Evolutionary conservation across 192 early-diverging fungal species (phyloP), one percentile per base, ranked within the genome.

Genomic region (Phycomyces nitens): DNA sequence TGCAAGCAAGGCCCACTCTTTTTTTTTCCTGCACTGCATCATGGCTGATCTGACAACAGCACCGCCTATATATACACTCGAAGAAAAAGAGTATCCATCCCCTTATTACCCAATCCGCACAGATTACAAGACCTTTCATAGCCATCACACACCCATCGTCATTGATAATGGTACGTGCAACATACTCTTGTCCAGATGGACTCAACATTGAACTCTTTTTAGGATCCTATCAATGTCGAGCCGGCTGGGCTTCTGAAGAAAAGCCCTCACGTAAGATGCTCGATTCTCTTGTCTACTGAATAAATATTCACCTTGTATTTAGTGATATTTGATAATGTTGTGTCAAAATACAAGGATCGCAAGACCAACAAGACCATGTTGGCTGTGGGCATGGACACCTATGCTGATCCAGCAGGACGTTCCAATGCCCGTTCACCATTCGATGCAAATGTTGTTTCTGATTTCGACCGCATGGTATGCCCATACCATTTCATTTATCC

Each of bases 211-310:
- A 54, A 22, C 21, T 1, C 34, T 39, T 52, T 34, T 52, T 75
- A 85, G 83, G 83, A 22, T 92, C 93, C 34, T 81, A 82, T 60
- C 85, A 81, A 65, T 89, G 90, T 58, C 79, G 91, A 54, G 92
- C 89, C 22, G 93, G 93, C 21, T 95, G 91, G 91, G 89, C 91
- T 9, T 78, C 75, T 0, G 88, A 90, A 51, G 52, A 68, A 4
- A 51, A 49, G 9, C 88, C 88, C 8, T 65, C 81, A 66, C 59
- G 88, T 89, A 80, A 65, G 72, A 74, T 38, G 50, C 15, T 24
- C 42, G 5, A 51, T 26, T 23, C 3, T 10, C 26, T 18, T 53
- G 29, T 27, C 9, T 11, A 43, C 16, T n/a, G 16, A 12, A 41
- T 27, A 21, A 44, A 50, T 20, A 39, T 47, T 53, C 20, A 44